Evolutionary conservation across 306 rosid genomes (phyloP), one percentile per base, ranked within the genome.

Genomic region (Abrus pulchellus): DNA sequence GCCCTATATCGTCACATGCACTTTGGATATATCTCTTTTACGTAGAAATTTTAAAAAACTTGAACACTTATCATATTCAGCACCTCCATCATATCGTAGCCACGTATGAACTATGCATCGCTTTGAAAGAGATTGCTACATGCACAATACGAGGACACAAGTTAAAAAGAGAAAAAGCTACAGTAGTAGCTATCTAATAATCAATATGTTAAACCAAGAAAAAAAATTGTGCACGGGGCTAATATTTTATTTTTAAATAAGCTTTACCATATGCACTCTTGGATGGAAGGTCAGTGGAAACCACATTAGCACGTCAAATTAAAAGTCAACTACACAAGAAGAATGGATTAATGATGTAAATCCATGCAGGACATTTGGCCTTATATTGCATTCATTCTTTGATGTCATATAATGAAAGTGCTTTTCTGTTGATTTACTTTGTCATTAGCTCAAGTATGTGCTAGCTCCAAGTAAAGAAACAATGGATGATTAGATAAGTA

Each of bases 271-370:
- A 3, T 49, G 72, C 49, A 76, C 63, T 53, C 14, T 53, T 79
- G 60, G 69, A 76, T 1, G 38, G 62, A 36, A 7, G n/a, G 5
- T 72, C 2, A n/a, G 84, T 80, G 84, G 79, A 80, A 63, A 53
- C 79, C 74, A 63, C 68, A 64, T 72, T 73, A 41, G 78, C 68
- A 64, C 38, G 64, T 66, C 34, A 40, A 65, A 54, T 38, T 8
- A 53, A 29, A 80, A 80, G 79, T 80, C 79, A 80, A 53, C 83
- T 63, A 9, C 5, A 49, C 56, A 50, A 63, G 55, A 41, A 62
- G 44, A 71, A 20, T 38, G 47, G 34, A 62, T 34, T n/a, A 7
- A 6, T 9, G 6, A 33, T 71, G 30, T 38, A 40, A 8, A 43
- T 71, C n/a, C 68, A 53, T 64, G 80, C 80, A 63, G 20, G 72